Evolutionary conservation across 2,329 filamentous ascomycete species (phyloP).

Genomic region (Daldinia sp.): DNA sequence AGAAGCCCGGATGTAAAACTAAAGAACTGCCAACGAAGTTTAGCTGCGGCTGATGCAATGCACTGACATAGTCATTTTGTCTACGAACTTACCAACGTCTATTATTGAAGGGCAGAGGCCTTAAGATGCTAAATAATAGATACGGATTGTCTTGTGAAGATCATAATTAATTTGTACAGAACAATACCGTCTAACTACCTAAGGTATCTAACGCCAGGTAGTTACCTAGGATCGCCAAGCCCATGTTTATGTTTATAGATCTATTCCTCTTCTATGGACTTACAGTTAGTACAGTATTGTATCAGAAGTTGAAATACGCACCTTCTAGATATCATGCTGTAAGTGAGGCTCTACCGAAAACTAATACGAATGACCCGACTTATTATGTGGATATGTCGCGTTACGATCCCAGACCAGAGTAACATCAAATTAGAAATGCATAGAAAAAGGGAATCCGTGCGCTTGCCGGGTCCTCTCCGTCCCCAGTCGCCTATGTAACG

Average conservation of each 20-base stretch:
- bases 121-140: not conserved
- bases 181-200: too few relatives aligned
- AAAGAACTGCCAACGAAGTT: not conserved
- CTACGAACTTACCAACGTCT: not conserved
- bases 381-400: not conserved
- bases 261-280: too few relatives aligned
- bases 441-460: not conserved
- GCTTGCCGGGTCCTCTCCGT: not conserved
- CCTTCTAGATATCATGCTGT: too few relatives aligned
- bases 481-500: not conserved
- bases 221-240: too few relatives aligned
- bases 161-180: too few relatives aligned
- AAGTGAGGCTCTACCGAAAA: not conserved
- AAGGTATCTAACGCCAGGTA: too few relatives aligned
- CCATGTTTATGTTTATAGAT: too few relatives aligned
- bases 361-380: not conserved
- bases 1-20: too few relatives aligned
- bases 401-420: not conserved
- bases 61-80: not conserved
- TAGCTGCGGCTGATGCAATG: not conserved
- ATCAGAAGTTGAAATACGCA: too few relatives aligned
- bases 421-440: not conserved
- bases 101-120: not conserved
- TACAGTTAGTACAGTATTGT: too few relatives aligned
- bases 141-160: too few relatives aligned